These are phyloP conservation scores for Eucalyptus paniculata DNA, from an alignment of 345 rosid genomes.

Conservation along the genomic window DNA sequence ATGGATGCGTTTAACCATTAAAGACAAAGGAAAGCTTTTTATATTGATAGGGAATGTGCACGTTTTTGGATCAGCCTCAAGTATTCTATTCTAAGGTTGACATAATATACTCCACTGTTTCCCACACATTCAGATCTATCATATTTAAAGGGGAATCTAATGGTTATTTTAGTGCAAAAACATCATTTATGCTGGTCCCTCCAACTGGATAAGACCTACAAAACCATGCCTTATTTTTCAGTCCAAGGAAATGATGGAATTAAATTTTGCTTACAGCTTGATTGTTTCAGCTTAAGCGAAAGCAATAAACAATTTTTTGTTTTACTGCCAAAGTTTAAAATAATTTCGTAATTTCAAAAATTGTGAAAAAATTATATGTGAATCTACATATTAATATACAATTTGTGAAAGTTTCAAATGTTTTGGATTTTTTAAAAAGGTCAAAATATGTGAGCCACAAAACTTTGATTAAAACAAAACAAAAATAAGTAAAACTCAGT, in stretches of 20 bases:
- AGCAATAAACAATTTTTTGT: background rate
- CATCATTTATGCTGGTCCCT: background rate
- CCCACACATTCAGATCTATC: background rate
- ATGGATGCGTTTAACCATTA: background rate
- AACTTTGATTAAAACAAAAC: background rate
- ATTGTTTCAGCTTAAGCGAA: background rate
- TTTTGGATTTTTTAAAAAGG: background rate
- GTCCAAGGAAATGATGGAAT: background rate
- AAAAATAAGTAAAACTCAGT: background rate
- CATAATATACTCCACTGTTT: background rate
- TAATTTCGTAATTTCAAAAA: background rate
- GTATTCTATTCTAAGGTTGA: background rate
- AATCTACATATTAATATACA: background rate
- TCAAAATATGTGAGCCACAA: background rate
- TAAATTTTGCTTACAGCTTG: background rate
- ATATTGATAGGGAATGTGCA: background rate
- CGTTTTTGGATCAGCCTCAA: background rate
- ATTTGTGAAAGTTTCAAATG: background rate
- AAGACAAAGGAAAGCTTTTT: background rate
- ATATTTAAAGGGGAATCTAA: background rate
- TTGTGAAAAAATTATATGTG: background rate
- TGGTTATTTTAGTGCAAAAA: background rate
- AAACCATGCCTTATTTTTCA: background rate
- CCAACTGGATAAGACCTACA: background rate
- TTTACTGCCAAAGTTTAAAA: background rate